These are phyloP conservation scores for Luvunga scandens DNA, from an alignment of 345 rosid genomes.

Conservation along the genomic window DNA sequence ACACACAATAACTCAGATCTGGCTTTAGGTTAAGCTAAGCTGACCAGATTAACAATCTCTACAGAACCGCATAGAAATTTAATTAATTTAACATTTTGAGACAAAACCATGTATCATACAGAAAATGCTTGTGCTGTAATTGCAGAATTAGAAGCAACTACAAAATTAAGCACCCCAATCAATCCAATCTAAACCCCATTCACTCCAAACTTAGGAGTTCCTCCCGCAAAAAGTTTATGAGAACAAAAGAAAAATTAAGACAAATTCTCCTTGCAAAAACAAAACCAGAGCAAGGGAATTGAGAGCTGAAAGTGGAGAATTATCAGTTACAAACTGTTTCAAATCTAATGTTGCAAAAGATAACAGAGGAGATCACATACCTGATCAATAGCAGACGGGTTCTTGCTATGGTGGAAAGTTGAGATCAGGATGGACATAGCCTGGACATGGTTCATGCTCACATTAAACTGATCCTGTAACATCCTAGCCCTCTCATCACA, in stretches of 20 bases:
- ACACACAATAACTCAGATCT: slow-evolving; percentile 19
- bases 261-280: not conserved
- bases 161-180: slow-evolving; percentile 1
- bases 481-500: slow-evolving; percentile 97
- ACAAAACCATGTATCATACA: not conserved
- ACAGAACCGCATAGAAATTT: not conserved
- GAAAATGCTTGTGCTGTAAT: not conserved
- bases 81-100: not conserved
- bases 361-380: slow-evolving; percentile 36
- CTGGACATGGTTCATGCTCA: slow-evolving; percentile 96
- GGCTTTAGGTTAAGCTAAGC: slow-evolving; percentile 12
- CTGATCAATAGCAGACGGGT: slow-evolving; percentile 96
- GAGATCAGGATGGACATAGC: slow-evolving; percentile 96
- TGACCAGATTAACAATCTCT: not conserved
- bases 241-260: slow-evolving; percentile 6
- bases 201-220: slow-evolving; percentile 10
- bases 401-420: slow-evolving; percentile 86
- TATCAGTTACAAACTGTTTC: slow-evolving; percentile 1
- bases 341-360: not conserved
- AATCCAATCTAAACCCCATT: slow-evolving; percentile 9
- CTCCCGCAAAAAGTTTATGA: not conserved
- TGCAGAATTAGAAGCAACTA: not conserved
- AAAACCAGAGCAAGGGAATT: slow-evolving; percentile 3
- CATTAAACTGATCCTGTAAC: slow-evolving; percentile 98
- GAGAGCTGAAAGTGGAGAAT: slow-evolving; percentile 8